Evolutionary conservation across 495 filamentous ascomycete genomes (phyloP), one percentile per base, ranked within the genome.

Genomic region (Xylaria intraflava): DNA sequence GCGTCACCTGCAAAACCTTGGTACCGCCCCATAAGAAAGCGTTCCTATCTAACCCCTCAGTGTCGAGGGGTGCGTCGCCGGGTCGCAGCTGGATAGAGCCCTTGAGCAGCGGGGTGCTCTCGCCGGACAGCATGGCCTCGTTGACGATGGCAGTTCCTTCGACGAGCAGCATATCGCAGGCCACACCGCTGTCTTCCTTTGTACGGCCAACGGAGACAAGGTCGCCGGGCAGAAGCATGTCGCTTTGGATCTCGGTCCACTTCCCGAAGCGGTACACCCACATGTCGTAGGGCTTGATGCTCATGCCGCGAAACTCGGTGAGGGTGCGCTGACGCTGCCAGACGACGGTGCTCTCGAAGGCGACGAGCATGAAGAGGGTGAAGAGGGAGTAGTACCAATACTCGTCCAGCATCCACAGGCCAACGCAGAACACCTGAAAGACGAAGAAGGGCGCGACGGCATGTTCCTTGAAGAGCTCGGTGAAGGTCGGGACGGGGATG

Each of bases 361-460:
- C 86, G 55, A 97, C 86, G 30, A 99, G 83, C 93, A 97, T 97
- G 74, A 96, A 92, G 19, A 97, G 83, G 1, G 93, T 97, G 65
- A 99, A 99, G 11, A 99, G 79, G 55, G 93, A 99, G 69, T 97
- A 99, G 73, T 99, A 99, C 93, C 93, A 99, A 72, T 96, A 97
- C 72, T 99, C 93, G 69, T 99, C 93, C 69, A 99, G 69, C 85
- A 96, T 89, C 93, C 93, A 99, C 55, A 99, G 74, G 24, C 94
- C 93, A 51, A 99, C 93, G 59, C 94, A 97, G 76, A 99, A 99
- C 36, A 99, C 76, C 74, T 99, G 93, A 72, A 99, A 99, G 46
- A 99, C 90, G 69, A 99, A 99, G 79, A 99, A 99, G 11, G 93
- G 93, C 27, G 93, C 93, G 29, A 99, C 93, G 20, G 93, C 92